Evolutionary conservation across 805 yeast species (phyloP).

Genomic region (Candida easanensis): DNA sequence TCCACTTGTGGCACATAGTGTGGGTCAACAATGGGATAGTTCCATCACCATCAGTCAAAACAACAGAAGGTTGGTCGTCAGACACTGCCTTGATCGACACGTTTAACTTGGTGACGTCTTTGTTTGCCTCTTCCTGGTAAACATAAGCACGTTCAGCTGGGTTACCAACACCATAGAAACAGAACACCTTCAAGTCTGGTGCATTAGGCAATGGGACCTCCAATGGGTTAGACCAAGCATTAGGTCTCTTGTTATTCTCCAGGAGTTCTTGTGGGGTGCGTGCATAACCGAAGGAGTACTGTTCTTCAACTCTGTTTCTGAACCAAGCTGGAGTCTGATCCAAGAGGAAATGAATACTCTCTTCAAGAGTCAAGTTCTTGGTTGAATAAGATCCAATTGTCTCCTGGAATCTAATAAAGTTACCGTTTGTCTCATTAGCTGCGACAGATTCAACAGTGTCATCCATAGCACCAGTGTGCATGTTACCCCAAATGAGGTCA

Average conservation of each 20-base stretch:
- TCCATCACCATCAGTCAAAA: constrained; percentile 92
- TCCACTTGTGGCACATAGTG: constrained; percentile 90
- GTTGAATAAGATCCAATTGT: constrained; percentile 40
- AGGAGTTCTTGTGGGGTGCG: constrained; percentile 53
- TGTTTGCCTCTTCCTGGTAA: constrained; percentile 67
- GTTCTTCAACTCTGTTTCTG: constrained; percentile 55
- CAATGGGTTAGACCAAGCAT: constrained; percentile 92
- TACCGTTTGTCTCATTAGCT: constrained; percentile 51
- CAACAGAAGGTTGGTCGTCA: constrained; percentile 60
- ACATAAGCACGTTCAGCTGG: constrained; percentile 93
- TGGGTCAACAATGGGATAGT: constrained; percentile 88
- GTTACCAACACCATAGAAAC: constrained; percentile 95
- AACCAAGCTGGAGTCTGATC: constrained; percentile 78
- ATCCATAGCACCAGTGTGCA: constrained; percentile 68
- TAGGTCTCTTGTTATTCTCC: constrained; percentile 64
- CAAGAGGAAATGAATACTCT: constrained; percentile 63
- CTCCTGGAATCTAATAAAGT: constrained; percentile 64
- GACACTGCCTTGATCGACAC: constrained; percentile 68
- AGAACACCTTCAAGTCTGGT: constrained; percentile 83
- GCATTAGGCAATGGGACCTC: constrained; percentile 92
- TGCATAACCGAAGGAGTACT: constrained; percentile 81
- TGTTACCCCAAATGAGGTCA: constrained; percentile 80
- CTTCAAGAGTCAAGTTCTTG: constrained; percentile 59
- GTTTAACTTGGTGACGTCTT: constrained; percentile 50
- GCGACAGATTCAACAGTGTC: constrained; percentile 32